Evolutionary conservation across 495 filamentous ascomycete species (phyloP), one percentile per base, ranked within the genome.

Genomic region (Staphylotrichum longicolle): DNA sequence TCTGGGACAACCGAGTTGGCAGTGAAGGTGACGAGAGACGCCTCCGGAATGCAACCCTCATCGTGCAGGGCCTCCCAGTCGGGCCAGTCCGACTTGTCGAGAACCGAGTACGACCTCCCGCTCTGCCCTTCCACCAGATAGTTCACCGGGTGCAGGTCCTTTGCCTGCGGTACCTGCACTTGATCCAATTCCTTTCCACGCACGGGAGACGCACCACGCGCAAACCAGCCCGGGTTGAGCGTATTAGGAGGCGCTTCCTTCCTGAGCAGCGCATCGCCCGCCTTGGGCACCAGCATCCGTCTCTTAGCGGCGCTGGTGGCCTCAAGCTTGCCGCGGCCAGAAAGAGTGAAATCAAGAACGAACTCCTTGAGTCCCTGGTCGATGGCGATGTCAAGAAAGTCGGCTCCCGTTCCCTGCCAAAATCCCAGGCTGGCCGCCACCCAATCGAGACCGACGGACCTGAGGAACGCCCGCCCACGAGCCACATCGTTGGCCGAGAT

Each of bases 171-270:
- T 9, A 40, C 52, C 46, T 48, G 60, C 35, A 14, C 4, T 20
- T 10, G 15, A 5, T 32, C 20, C 12, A 30, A 14, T 27, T 37
- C 46, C 34, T 32, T n/a, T 9, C 52, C 15, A 3, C 46, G 45
- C 4, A n/a, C 12, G 11, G 52, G 27, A 8, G 37, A 12, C 10
- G 42, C 59, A n/a, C 51, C 59, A 9, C 20, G 7, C 7, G 27
- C 45, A 15, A 63, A 7, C 14, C 60, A 45, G 55, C 33, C 39
- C 37, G 66, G 66, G 47, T 65, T 62, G 39, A 65, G n/a, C 2
- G 66, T 65, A 5, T 39, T 33, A 7, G 61, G 51, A 10, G 66
- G 66, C 4, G 62, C 47, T 30, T 68, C 62, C 40, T 63, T 46
- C 47, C 51, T 58, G 30, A 63, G 62, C 27, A 56, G 33, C 54